Evolutionary conservation across 352 stramenopile genomes (phyloP), one percentile per base, ranked within the genome.

Genomic region (Phytophthora citricola): DNA sequence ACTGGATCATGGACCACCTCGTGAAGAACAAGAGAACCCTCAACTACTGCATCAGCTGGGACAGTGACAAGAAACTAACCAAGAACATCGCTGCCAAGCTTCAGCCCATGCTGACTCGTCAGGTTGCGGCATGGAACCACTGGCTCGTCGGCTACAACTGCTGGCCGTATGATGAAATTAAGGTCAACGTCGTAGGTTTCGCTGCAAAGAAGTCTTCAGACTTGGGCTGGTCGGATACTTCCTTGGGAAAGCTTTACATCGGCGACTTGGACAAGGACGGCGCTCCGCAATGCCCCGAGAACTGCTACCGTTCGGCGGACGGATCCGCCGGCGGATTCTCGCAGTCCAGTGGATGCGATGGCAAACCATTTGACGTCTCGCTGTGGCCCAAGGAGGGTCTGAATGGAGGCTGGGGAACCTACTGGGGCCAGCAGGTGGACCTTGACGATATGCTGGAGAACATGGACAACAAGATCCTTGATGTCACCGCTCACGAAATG

Each of bases 31-130:
- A 69, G 1, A 58, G 65, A 1, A 38, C 69, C 10, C 36, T 83
- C 17, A 76, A 65, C 65, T 80, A 83, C 68, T 83, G 75, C 56
- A n/a, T 83, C 5, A 71, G 71, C 15, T 83, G 75, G 64, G 68
- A 83, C 52, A 78, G 61, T 38, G 71, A 56, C 4, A 62, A 72
- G 26, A 73, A 62, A 45, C 57, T 84, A 0, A 59, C 63, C 26
- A 77, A 78, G 51, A 40, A 61, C 7, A 61, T 69, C 5, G 75
- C 75, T 0, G 53, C 69, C 51, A 81, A 83, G 65, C 70, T 84
- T 36, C 34, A 78, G 44, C 45, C 51, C 11, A 78, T 84, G 69
- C 54, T 84, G 38, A 66, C 72, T 5, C 63, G 66, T 26, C 61
- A 71, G 31, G 58, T 61, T 5, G 58, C 58, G 4, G 61, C 49